Base-by-base conservation (phyloP, 306 rosid species). In the Dryas drummondii region DNA sequence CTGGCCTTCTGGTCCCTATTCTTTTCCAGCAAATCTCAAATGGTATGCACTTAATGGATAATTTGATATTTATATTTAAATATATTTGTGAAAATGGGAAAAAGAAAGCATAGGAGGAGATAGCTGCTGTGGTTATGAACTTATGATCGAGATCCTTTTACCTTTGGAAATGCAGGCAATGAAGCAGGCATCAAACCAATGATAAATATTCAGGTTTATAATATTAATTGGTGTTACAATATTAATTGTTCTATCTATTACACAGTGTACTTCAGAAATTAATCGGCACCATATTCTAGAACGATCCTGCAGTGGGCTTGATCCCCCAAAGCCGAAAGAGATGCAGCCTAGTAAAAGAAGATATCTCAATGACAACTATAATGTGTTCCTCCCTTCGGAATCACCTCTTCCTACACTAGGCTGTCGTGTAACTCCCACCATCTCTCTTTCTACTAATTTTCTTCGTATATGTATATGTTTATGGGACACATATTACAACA, bases 1-100 rank as follows among this genome's bases (percentile, higher is more conserved):
- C 96, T 26, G 98, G 98, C 11, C 81, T 91, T 59, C 66, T 81
- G 26, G 17, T 87, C 41, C 98, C 98, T 1, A 63, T 5, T n/a
- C 59, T 93, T 56, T 86, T 66, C 37, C 83, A 85, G 63, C 74
- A 85, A 76, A 86, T 93, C 74, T 76, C 76, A 52, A 82, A 65
- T 71, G 97, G 97, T 93, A 87, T 42, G 68, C 11, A 17, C 15
- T 19, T 40, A 5, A 3, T 46, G 16, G 10, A 5, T 10, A 45
- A n/a, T 62, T 9, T 80, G 9, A 19, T 19, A 19, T 19, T 19
- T 19, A 19, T 19, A 19, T 19, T 0, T 19, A 19, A 19, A 26
- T 13, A 5, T 42, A 1, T 17, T 9, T 9, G 15, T 62, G 6
- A 19, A 19, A 19, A 19, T 19, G 22, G 22, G 22, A 19, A 19